Conservation (phyloP, 805 yeast species). For the Myxozyma melibiosi region DNA sequence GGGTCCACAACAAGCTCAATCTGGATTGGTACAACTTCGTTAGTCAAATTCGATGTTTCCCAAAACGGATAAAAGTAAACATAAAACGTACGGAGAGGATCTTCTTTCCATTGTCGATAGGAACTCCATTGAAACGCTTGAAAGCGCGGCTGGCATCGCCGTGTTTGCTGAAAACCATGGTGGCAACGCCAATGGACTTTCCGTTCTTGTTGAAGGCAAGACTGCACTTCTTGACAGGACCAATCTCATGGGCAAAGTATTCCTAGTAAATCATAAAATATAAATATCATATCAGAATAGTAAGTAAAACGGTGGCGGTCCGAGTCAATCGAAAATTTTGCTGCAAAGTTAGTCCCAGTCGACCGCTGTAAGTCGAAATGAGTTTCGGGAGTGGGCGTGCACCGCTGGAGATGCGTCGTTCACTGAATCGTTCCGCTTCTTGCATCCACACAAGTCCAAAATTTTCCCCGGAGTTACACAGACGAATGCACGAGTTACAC, state of each 20-base stretch:
- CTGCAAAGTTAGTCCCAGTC: background rate
- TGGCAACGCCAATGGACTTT: slow-evolving; percentile 88
- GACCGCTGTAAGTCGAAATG: too few relatives aligned
- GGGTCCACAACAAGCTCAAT: slow-evolving; percentile 87
- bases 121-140: slow-evolving; percentile 84
- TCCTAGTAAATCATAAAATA: slow-evolving; percentile 54
- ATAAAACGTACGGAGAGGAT: slow-evolving; percentile 56
- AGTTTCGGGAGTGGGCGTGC: too few relatives aligned
- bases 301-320: slow-evolving; percentile 11
- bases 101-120: slow-evolving; percentile 83
- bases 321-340: slow-evolving; percentile 11
- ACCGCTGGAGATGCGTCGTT: too few relatives aligned
- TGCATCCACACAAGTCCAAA: too few relatives aligned
- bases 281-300: slow-evolving; percentile 8
- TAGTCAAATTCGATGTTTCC: slow-evolving; percentile 20
- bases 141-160: slow-evolving; percentile 78
- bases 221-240: slow-evolving; percentile 72
- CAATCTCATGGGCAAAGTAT: slow-evolving; percentile 84
- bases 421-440: too few relatives aligned
- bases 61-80: background rate
- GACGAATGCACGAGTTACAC: too few relatives aligned
- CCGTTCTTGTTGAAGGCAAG: slow-evolving; percentile 86
- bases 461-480: too few relatives aligned
- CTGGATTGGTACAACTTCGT: slow-evolving; percentile 28
- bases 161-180: slow-evolving; percentile 69